These are phyloP conservation scores for Cadophora gregata DNA, from an alignment of 2,329 filamentous ascomycete genomes.

Conservation along the genomic window DNA sequence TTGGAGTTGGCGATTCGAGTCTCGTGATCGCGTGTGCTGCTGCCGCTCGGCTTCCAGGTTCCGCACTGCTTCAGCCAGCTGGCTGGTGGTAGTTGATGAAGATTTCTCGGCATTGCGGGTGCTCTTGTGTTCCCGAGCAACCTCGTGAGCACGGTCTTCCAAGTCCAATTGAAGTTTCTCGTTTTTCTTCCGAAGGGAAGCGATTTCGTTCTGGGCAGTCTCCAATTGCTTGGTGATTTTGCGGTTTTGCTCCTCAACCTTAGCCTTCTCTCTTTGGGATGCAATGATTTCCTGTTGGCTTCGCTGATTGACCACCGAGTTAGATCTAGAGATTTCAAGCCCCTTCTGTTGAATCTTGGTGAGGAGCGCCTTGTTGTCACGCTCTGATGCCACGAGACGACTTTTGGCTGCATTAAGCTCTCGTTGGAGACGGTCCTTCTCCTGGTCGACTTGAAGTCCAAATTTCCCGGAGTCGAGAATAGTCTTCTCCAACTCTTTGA, in stretches of 20 bases:
- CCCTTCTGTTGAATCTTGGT: constrained; percentile 99
- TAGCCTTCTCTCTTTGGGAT: constrained; percentile 82
- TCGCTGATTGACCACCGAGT: constrained; percentile 82
- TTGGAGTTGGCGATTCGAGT: constrained; percentile 83
- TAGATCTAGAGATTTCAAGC: constrained; percentile 90
- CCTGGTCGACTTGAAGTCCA: constrained; percentile 87
- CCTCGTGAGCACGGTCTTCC: constrained; percentile 91
- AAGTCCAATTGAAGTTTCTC: constrained; percentile 88
- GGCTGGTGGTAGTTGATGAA: constrained; percentile 77
- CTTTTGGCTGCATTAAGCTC: constrained; percentile 92
- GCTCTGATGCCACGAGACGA: constrained; percentile 88
- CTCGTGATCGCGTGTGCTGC: constrained; percentile 81
- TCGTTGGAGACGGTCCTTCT: constrained; percentile 90
- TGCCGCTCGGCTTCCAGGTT: constrained; percentile 91
- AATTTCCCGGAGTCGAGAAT: constrained; percentile 91
- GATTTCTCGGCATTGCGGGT: constrained; percentile 90
- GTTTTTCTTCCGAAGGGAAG: constrained; percentile 88
- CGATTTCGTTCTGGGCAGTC: constrained; percentile 82
- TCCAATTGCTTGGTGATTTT: constrained; percentile 84
- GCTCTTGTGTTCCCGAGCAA: constrained; percentile 86
- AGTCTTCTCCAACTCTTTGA: constrained; percentile 84
- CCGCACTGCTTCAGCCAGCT: constrained; percentile 87
- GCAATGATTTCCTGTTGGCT: constrained; percentile 77
- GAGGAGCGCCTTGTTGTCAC: constrained; percentile 91
- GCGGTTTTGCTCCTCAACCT: constrained; percentile 81